Conservation (phyloP, 2,329 filamentous ascomycete species). For the Penicillium sp. region DNA sequence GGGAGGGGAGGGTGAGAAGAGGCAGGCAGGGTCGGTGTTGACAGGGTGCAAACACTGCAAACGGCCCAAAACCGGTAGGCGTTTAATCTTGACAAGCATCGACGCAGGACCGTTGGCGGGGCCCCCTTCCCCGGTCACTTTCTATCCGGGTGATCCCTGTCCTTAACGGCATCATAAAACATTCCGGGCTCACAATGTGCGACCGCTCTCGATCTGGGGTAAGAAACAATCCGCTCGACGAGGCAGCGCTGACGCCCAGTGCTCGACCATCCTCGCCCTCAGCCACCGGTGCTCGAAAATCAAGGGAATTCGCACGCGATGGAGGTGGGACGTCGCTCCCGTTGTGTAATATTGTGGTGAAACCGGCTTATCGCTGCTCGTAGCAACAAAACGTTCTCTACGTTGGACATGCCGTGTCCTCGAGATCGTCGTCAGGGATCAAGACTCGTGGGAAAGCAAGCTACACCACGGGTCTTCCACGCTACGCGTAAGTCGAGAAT, state of each 20-base stretch:
- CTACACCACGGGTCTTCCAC: background rate
- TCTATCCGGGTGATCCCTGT: slow-evolving; percentile 21
- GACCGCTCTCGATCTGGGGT: slow-evolving; percentile 27
- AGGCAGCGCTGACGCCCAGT: slow-evolving; percentile 18
- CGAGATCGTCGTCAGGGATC: slow-evolving; percentile 9
- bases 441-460: slow-evolving; percentile 2
- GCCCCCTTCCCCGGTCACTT: slow-evolving; percentile 5
- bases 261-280: slow-evolving; percentile 8
- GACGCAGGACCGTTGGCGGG: slow-evolving; percentile 19
- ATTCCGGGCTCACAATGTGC: slow-evolving; percentile 22
- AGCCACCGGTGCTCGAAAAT: slow-evolving; percentile 13
- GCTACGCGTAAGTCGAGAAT: background rate
- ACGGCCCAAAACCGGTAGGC: slow-evolving; percentile 2
- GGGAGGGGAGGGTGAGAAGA: background rate
- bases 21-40: background rate
- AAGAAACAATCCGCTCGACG: slow-evolving; percentile 15
- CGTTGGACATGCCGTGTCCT: slow-evolving; percentile 6
- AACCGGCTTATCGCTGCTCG: slow-evolving; percentile 2
- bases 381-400: slow-evolving; percentile 5
- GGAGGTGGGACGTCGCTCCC: slow-evolving; percentile 6
- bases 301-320: slow-evolving; percentile 2
- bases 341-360: slow-evolving; percentile 10
- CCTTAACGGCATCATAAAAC: slow-evolving; percentile 26
- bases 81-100: slow-evolving; percentile 12
- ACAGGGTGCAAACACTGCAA: slow-evolving; percentile 18